Evolutionary conservation across 768 basidiomycete genomes (phyloP), one percentile per base, ranked within the genome.

Genomic region (Calocera cornea): DNA sequence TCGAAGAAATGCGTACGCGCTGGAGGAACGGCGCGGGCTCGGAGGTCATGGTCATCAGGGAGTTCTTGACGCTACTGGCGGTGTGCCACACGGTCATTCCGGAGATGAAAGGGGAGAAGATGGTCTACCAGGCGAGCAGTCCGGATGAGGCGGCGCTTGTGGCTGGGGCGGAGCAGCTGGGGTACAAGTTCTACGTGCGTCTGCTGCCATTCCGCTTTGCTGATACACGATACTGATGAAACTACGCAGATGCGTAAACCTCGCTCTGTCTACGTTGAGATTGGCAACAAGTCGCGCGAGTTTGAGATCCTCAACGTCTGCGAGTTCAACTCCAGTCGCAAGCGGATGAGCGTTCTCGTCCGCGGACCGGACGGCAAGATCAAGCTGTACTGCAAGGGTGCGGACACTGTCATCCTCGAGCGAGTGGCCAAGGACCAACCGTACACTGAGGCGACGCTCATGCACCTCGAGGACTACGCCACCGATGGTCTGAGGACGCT

Each of bases 71-170:
- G 0, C 80, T 97, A 24, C 81, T 98, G 64, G 89, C 95, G 1
- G 94, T 98, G 36, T 99, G 97, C 71, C 97, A 99, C 74, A 98
- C 97, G 0, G 97, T 99, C 71, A 98, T 98, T 72, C 97, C 97
- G 1, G 97, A 98, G 78, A 77, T 87, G 66, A 86, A 83, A 72
- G 86, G 91, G 68, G 81, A 80, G 33, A 95, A 94, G 81, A 89
- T 90, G 70, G 80, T 87, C 11, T 99, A 88, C 73, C 97, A 99
- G 76, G 97, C 97, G 1, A 95, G 92, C 70, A 95, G 93, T 79
- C 97, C 97, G 0, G 97, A 98, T 73, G 95, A 99, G 76, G 97
- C 94, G 0, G 97, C 97, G 1, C 79, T 99, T 44, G 97, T 99
- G 0, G 85, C 89, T 0, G 97, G 97, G 3, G 97, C 97, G 0